A percentile compares a stretch with the other conserved stretches of the same genome.
Conservation (phyloP, 805 yeast genomes). For the Candida schatavii region DNA sequence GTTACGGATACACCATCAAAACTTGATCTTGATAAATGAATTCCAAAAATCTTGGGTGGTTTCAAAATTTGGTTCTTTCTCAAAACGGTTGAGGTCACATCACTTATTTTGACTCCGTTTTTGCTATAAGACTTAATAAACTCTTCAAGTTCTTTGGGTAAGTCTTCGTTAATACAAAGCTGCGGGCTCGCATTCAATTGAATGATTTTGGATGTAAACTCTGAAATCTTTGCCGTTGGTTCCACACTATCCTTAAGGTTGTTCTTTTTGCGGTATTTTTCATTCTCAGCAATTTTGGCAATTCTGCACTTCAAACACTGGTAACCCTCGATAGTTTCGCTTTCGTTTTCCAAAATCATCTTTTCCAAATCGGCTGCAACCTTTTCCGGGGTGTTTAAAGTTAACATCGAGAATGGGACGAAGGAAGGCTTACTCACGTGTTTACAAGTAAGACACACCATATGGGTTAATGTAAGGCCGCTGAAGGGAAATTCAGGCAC, state of each 20-base stretch:
- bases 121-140: conserved; percentile 48
- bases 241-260: no score
- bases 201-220: conserved; percentile 23
- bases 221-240: conserved; percentile 11
- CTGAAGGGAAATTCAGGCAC: conserved; percentile 72
- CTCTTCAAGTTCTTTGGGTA: conserved; percentile 47
- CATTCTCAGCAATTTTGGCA: conserved; percentile 27
- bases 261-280: conserved; percentile 20
- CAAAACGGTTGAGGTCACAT: conserved; percentile 61
- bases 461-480: conserved; percentile 63
- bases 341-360: conserved; percentile 54
- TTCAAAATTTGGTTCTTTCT: conserved; percentile 59
- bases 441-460: conserved; percentile 69
- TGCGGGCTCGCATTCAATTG: conserved; percentile 33
- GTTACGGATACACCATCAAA: conserved; percentile 64
- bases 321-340: conserved; percentile 74
- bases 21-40: conserved; percentile 86
- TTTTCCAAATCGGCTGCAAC: conserved; percentile 45
- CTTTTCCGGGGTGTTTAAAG: conserved; percentile 70
- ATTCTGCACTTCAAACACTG: conserved; percentile 72
- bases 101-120: conserved; percentile 41
- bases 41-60: conserved; percentile 68
- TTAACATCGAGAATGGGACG: conserved; percentile 65
- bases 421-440: conserved; percentile 55
- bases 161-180: conserved; percentile 61